Base-by-base conservation (phyloP, 2,329 filamentous ascomycete genomes). In the Dothistroma pini region DNA sequence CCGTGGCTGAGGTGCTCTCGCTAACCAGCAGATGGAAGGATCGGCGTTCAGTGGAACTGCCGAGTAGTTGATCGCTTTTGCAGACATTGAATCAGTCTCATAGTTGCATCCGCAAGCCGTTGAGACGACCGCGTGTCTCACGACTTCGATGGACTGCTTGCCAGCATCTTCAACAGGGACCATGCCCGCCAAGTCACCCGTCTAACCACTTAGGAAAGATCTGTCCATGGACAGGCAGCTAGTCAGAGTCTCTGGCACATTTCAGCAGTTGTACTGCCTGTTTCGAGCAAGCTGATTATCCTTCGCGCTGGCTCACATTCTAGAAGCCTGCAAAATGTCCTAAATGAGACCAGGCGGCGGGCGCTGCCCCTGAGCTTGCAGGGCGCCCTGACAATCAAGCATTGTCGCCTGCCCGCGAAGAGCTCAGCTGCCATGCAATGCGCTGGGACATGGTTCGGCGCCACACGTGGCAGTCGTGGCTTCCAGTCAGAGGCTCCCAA, bases 1-100 rank as follows among this genome's bases (percentile, higher is more conserved):
- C 49, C 5, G 25, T 29, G 25, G 25, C 25, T 29, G 25, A 29
- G 25, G 6, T 32, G 34, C n/a, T 22, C 48, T 59, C 58, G 62
- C 58, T 63, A 57, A 57, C 56, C 59, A 58, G 58, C 61, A 59
- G 58, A 53, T 53, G 56, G 32, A 53, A 59, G 38, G 49, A 57
- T 57, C 49, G 22, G 21, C 47, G 21, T n/a, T 22, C 10, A 35
- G 21, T 34, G 16, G 25, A 54, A 61, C 53, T 59, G 58, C 58
- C 62, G 56, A 56, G 25, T 32, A 16, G 54, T 25, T 56, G 25
- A 29, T 14, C 9, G 4, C 21, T 11, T 51, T 11, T 29, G 7
- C 29, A 25, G 48, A 19, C 9, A 11, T 25, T n/a, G 48, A 25
- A 14, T 29, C 25, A 1, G 21, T 31, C 41, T 19, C 41, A 44